phyloP scores from a whole-genome alignment of 768 basidiomycete species.

The Termitomyces sp. region DNA sequence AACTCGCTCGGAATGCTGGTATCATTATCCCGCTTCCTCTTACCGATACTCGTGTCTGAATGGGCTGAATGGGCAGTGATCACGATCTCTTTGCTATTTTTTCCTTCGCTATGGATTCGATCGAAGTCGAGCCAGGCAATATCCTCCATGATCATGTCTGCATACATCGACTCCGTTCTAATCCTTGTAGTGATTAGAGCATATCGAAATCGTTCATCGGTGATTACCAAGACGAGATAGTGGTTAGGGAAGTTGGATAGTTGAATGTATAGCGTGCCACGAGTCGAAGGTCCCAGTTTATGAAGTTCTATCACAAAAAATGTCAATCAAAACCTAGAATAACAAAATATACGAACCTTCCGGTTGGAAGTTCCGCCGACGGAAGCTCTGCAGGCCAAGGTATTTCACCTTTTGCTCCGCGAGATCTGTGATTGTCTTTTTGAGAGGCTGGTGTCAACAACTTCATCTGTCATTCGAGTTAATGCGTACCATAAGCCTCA shows the following conservation, averaged over 20 bases:
- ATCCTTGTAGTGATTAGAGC: slow-evolving; percentile 71
- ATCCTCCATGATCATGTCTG: slow-evolving; percentile 65
- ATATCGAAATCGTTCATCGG: slow-evolving; percentile 72
- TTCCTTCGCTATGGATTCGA: slow-evolving; percentile 58
- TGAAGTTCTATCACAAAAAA: slow-evolving; percentile 43
- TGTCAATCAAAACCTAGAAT: neutral
- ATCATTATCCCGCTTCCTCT: slow-evolving; percentile 16
- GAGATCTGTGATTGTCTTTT: slow-evolving; percentile 83
- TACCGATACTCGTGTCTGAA: slow-evolving; percentile 19
- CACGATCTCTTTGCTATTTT: slow-evolving; percentile 33
- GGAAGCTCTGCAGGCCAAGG: slow-evolving; percentile 74
- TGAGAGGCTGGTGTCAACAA: slow-evolving; percentile 1
- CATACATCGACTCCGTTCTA: slow-evolving; percentile 47
- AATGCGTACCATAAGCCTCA: slow-evolving; percentile 57
- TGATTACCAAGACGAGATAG: slow-evolving; percentile 81
- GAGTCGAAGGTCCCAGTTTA: slow-evolving; percentile 63
- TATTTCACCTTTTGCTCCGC: slow-evolving; percentile 84
- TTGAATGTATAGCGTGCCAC: slow-evolving; percentile 69
- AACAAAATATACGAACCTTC: slow-evolving; percentile 42
- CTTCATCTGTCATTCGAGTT: neutral
- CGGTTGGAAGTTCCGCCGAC: slow-evolving; percentile 57
- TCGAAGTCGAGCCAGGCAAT: slow-evolving; percentile 74
- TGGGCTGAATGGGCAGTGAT: slow-evolving; percentile 17
- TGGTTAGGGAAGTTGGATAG: slow-evolving; percentile 72
- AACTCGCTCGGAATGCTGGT: slow-evolving; percentile 2